Conservation (phyloP, 305 asterid species). For the Ajuga reptans region DNA sequence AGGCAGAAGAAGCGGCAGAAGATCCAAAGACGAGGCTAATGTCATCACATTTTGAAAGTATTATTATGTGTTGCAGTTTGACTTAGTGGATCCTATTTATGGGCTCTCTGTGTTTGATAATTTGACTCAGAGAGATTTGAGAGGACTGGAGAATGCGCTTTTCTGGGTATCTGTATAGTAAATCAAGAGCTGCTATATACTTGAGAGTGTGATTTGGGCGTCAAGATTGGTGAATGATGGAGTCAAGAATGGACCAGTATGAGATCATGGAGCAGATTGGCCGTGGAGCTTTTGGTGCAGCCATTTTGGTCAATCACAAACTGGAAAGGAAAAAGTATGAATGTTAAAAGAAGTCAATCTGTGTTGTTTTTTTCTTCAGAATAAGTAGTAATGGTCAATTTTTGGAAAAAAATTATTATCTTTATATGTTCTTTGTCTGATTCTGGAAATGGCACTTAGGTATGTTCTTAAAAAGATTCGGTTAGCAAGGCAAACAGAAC, state of each 20-base stretch:
- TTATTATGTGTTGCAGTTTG: constrained; percentile 19
- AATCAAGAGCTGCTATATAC: constrained; percentile 14
- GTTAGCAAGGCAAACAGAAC: constrained; percentile 90
- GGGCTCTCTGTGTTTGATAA: not conserved
- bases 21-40: constrained; percentile 32
- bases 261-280: constrained; percentile 99
- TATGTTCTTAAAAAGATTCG: constrained; percentile 91
- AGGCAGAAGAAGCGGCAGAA: constrained; percentile 30
- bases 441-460: constrained; percentile 37
- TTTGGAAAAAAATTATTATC: constrained; percentile 6
- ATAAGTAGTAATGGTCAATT: not conserved
- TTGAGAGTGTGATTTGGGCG: constrained; percentile 18
- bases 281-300: constrained; percentile 96
- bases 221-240: constrained; percentile 37
- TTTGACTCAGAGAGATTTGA: constrained; percentile 13
- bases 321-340: constrained; percentile 71
- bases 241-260: constrained; percentile 91
- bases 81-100: not conserved
- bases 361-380: not conserved
- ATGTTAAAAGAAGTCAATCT: not conserved
- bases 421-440: not conserved
- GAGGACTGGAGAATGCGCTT: constrained; percentile 10
- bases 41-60: constrained; percentile 11
- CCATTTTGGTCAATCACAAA: constrained; percentile 87
- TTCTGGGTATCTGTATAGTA: not conserved